phyloP scores from a whole-genome alignment of 441 rosid genomes.

The Gossypium davidsonii region DNA sequence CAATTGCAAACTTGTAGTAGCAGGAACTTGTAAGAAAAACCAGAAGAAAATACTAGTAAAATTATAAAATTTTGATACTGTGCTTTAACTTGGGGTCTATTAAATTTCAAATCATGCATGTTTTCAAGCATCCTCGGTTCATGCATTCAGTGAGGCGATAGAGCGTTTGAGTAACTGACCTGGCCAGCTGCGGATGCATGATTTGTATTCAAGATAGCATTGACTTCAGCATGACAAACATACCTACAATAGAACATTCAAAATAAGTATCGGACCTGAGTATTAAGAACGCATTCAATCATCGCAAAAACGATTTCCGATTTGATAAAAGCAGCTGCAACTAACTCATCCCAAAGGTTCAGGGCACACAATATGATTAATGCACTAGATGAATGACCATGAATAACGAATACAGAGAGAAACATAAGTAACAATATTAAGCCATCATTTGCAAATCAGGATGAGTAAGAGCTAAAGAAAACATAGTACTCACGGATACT shows the following conservation, averaged over 20 bases:
- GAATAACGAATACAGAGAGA: not conserved
- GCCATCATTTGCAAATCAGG: constrained; percentile 11
- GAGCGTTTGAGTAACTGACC: constrained; percentile 27
- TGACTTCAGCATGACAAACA: constrained; percentile 97
- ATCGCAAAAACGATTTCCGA: not conserved
- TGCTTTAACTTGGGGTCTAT: not conserved
- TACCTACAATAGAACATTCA: constrained; percentile 39
- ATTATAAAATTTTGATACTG: not conserved
- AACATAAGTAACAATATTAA: not conserved
- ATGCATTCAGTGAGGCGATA: not conserved
- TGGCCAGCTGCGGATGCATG: constrained; percentile 91
- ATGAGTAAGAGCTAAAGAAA: constrained; percentile 4
- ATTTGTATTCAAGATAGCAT: constrained; percentile 87
- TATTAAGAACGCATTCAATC: not conserved
- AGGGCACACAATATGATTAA: constrained; percentile 10
- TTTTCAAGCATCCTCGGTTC: not conserved
- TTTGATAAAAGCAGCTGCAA: not conserved
- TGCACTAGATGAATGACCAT: constrained; percentile 9
- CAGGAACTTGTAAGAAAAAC: not conserved
- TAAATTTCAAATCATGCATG: not conserved
- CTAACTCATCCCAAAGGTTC: not conserved
- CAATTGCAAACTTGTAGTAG: not conserved
- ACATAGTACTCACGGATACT: constrained; percentile 64
- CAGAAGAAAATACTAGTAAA: not conserved
- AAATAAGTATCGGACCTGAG: not conserved